Conservation (phyloP, 768 basidiomycete genomes). For the Pleurotus tuber-regium region DNA sequence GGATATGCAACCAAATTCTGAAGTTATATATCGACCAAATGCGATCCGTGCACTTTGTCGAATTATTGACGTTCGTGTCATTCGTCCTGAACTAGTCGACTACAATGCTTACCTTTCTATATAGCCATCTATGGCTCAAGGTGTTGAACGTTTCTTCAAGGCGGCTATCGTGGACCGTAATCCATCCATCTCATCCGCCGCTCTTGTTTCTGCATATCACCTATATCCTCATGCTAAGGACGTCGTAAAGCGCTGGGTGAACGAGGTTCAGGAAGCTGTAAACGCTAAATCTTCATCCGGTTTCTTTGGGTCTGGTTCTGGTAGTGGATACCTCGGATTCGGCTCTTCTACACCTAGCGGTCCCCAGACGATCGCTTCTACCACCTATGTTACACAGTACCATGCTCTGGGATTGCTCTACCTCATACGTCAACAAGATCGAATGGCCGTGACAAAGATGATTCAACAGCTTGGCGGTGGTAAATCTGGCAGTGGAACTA, state of each 20-base stretch:
- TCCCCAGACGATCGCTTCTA: slow-evolving; percentile 79
- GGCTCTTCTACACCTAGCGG: slow-evolving; percentile 55
- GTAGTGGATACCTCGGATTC: slow-evolving; percentile 73
- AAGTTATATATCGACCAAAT: slow-evolving; percentile 98
- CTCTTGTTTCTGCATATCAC: slow-evolving; percentile 96
- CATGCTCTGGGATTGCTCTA: slow-evolving; percentile 94
- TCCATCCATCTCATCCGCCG: slow-evolving; percentile 92
- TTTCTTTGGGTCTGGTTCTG: slow-evolving; percentile 55
- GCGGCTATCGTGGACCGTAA: slow-evolving; percentile 97
- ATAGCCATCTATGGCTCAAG: slow-evolving; percentile 99
- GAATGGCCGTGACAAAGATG: slow-evolving; percentile 99
- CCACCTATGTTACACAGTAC: slow-evolving; percentile 95
- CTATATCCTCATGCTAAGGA: slow-evolving; percentile 92
- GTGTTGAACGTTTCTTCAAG: slow-evolving; percentile 98
- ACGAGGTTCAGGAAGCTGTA: slow-evolving; percentile 96
- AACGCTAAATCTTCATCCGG: slow-evolving; percentile 78
- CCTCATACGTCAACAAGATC: slow-evolving; percentile 93
- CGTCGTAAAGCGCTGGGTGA: slow-evolving; percentile 98
- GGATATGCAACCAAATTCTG: slow-evolving; percentile 99
- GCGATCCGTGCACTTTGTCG: slow-evolving; percentile 94
- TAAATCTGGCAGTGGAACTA: slow-evolving; percentile 78
- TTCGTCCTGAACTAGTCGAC: slow-evolving; percentile 1
- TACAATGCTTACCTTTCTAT: slow-evolving; percentile 11
- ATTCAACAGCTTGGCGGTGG: slow-evolving; percentile 95
- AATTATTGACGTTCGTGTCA: slow-evolving; percentile 87